These are phyloP conservation scores for Talaromyces islandicus DNA, from an alignment of 2,329 filamentous ascomycete species.

Conservation along the genomic window DNA sequence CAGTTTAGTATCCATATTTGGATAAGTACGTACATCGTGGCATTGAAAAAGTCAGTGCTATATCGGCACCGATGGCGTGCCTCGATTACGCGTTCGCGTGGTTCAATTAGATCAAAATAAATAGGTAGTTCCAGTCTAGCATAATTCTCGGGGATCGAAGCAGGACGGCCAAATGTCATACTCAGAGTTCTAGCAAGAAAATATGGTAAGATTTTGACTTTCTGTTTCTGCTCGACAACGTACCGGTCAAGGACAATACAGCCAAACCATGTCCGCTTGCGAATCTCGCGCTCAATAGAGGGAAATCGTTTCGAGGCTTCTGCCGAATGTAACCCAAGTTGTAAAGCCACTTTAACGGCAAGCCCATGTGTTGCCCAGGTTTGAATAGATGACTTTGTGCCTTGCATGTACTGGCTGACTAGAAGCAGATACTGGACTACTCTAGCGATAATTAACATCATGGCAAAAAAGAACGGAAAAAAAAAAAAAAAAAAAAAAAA, in stretches of 20 bases:
- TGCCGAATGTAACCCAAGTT: conserved; percentile 47
- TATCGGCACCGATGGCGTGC: conserved; percentile 7
- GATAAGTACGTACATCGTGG: conserved; percentile 18
- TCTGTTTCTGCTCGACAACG: not conserved
- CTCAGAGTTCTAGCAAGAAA: conserved; percentile 36
- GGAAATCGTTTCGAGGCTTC: conserved; percentile 30
- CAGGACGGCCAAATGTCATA: conserved; percentile 48
- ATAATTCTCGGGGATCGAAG: conserved; percentile 41
- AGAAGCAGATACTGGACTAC: conserved; percentile 45
- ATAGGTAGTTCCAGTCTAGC: conserved; percentile 34
- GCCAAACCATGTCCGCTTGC: conserved; percentile 46
- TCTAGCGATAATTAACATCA: not conserved
- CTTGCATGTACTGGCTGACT: conserved; percentile 48
- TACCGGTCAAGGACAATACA: conserved; percentile 44
- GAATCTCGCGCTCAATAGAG: conserved; percentile 40
- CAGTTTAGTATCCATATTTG: too few species aligned
- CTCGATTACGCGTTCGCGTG: not conserved
- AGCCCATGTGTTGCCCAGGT: conserved; percentile 51
- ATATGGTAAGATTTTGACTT: not conserved
- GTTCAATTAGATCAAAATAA: not conserved
- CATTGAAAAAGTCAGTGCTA: conserved; percentile 16
- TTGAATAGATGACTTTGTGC: conserved; percentile 47
- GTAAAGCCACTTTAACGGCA: conserved; percentile 45
- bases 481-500: too few species aligned
- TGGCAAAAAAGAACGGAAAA: too few species aligned